Evolutionary conservation across 257 asterid species (phyloP), one percentile per base, ranked within the genome.

Genomic region (Hygrophila difformis): DNA sequence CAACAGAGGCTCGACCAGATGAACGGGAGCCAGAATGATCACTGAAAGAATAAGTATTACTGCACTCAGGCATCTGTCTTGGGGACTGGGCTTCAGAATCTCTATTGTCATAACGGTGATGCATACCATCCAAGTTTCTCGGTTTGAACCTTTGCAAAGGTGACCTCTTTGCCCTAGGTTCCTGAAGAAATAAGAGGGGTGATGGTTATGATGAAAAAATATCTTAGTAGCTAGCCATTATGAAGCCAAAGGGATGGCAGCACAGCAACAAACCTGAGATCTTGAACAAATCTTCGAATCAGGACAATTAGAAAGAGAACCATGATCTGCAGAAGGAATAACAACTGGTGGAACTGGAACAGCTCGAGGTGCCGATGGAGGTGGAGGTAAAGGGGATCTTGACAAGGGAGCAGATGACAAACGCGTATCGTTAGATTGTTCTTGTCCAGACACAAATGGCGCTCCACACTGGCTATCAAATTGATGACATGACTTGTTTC

Each of bases 21-120:
- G 59, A 60, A 60, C 60, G 75, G 37, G 81, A 62, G 47, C 55
- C 43, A 33, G 64, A 73, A 39, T 57, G 82, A 51, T 60, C 76
- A 42, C 53, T 50, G 62, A 64, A 74, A 49, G 79, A 53, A 35
- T 64, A 43, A 31, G 50, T 37, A 49, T 61, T 62, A 57, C 49
- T 48, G 50, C 59, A 47, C 62, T 80, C 77, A 13, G 68, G 55
- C 45, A 65, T 57, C 47, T 72, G 83, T 45, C 75, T 68, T 11
- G 79, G 71, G 38, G 60, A 44, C 47, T 73, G 81, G 21, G 70
- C 61, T 42, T 68, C 79, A 38, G 66, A 72, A 59, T 73, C 78
- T 49, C 49, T 68, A 54, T 42, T 51, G 26, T 66, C 78, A 55
- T 56, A 47, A 35, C 65, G 75, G 56, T 69, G 81, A 60, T 68